These are phyloP conservation scores for Beauveria asiatica DNA, from an alignment of 2,329 filamentous ascomycete genomes.

Conservation along the genomic window DNA sequence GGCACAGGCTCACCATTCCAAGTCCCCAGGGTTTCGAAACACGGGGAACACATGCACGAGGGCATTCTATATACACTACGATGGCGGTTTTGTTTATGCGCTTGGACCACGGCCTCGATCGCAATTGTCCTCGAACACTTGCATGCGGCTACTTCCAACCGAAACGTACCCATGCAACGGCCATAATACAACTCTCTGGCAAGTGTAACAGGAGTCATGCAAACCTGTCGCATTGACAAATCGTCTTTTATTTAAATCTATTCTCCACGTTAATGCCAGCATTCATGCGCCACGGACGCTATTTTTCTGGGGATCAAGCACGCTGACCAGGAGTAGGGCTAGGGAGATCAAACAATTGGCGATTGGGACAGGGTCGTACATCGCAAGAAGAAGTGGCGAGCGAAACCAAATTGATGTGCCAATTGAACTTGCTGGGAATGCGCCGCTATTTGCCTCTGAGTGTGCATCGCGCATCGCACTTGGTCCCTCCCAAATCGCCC, in stretches of 20 bases:
- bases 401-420: neutral
- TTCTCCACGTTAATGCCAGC: neutral
- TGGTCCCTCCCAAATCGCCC: neutral
- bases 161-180: slow-evolving; percentile 5
- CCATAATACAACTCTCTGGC: neutral
- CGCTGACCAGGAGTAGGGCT: neutral
- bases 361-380: neutral
- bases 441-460: neutral
- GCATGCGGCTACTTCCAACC: slow-evolving; percentile 3
- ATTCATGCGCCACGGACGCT: neutral
- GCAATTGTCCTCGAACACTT: neutral
- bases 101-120: slow-evolving; percentile 1
- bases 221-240: slow-evolving; percentile 1
- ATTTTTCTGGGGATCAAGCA: neutral
- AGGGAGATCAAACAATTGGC: slow-evolving; percentile 1
- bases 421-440: neutral
- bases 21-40: slow-evolving; percentile 4
- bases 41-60: neutral
- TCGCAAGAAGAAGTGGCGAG: neutral
- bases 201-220: neutral
- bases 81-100: slow-evolving; percentile 3
- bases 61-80: neutral
- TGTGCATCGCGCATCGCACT: neutral
- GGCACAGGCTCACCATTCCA: neutral
- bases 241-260: neutral